Evolutionary conservation across 106 monocot species (phyloP), one percentile per base, ranked within the genome.

Genomic region (Dendrobium officinale): DNA sequence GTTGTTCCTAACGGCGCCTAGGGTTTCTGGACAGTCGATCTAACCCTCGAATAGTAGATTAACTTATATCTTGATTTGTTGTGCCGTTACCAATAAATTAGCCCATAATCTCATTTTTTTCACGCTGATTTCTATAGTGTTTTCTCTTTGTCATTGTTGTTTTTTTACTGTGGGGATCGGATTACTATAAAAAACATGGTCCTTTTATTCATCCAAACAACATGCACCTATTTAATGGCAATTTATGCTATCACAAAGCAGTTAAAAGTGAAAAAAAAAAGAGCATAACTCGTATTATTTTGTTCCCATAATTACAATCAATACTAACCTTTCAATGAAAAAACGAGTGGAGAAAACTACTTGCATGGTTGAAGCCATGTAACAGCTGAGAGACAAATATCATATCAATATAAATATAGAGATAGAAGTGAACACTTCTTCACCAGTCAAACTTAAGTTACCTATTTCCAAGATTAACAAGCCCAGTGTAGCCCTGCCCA

Each of bases 401-500:
- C 40, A 37, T n/a, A 22, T 15, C 11, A 59, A 41, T 11, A 42
- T 19, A 78, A 75, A 18, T 2, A 78, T 70, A 22, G 47, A 55
- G 20, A 56, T 29, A 77, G 10, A 74, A 45, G 4, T 81, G 24
- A 24, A 54, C 10, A 44, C 47, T 45, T 29, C 19, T 59, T 29
- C 75, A 64, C 20, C 6, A 40, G 47, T 74, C 29, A 20, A 4
- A 77, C 42, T 43, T 10, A 43, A 54, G 51, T 40, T 84, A 98
- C 98, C 98, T 99, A 81, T 99, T 99, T 22, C 98, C 98, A 76
- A 99, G 95, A 88, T 99, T 99, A 67, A 83, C 67, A 77, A 99
- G 92, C 15, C 98, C 98, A 75, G 98, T 99, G 88, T 93, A 91
- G 13, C 98, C 98, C 44, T 92, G 93, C 72, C 98, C 98, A 88